Base-by-base conservation (phyloP, 2,329 filamentous ascomycete genomes). In the Diplodia seriata region DNA sequence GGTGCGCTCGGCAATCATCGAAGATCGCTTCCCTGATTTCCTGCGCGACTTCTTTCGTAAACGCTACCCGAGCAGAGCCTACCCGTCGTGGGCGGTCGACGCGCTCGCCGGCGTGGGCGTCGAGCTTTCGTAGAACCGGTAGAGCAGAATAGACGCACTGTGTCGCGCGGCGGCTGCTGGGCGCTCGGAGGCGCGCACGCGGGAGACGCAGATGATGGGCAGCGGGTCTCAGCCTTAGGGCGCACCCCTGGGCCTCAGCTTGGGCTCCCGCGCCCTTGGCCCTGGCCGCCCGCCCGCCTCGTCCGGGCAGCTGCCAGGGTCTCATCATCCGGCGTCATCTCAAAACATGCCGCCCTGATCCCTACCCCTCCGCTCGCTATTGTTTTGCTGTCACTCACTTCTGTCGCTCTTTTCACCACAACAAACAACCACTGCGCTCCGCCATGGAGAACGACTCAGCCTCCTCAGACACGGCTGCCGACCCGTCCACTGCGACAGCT, bases 71-170 rank as follows among this genome's bases (percentile, higher is more conserved):
- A 84, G 90, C 72, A 87, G 86, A 79, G 86, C 86, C 66, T 93
- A 92, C 76, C 95, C 96, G 0, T 79, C 82, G 0, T 99, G 95
- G 95, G 94, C 92, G 1, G 89, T 97, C 2, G 87, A 87, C 62
- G 93, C 95, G 7, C 80, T 99, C 70, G 85, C 81, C 69, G 86
- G 85, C 0, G 94, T 98, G n/a, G 91, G 90, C 1, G 87, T 99
- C 68, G 90, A 97, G 73, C 79, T 89, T 73, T 78, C 36, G 29
- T 67, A 64, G 54, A 29, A 14, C 9, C 23, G 8, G 43, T 20
- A 59, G 31, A 31, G 47, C 23, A 53, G 23, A 55, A 33, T 23
- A 38, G 54, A 57, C 33, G 33, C 20, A 40, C 33, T 40, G 54
- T 14, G 20, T 55, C 18, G 29, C 18, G 29, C 29, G n/a, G 47